Base-by-base conservation (phyloP, 805 yeast genomes). In the Metschnikowia continentalis region DNA sequence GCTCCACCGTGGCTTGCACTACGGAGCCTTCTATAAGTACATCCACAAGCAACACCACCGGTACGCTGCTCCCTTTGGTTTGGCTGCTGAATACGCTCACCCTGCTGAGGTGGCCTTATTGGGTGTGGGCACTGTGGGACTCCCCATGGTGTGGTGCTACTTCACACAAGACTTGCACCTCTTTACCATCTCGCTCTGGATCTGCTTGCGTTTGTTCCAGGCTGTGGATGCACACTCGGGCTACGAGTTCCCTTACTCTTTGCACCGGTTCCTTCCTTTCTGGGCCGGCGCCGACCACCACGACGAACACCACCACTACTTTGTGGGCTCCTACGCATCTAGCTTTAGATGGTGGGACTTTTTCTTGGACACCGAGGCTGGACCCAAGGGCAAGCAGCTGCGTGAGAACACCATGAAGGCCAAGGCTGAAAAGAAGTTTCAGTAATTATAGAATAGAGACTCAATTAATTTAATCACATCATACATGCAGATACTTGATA, bases 331-430 rank as follows among this genome's bases (percentile, higher is more conserved):
- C 71, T 92, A 90, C 69, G 94, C 97, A 30, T 87, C 96, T 42
- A 83, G 91, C 35, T 94, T 92, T 81, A 85, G 97, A 74, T 88
- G 96, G 89, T 90, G 96, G 95, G 99, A 92, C 73, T 87, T 74
- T 71, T 66, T 83, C 56, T 75, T 92, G 60, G 85, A 86, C 67
- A 91, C 99, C n/a, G 95, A 89, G 71, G 88, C 92, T 58, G 96
- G 96, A 54, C 84, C 84, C 46, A 82, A 82, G 62, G 95, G 92
- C 37, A 87, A 84, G 69, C 76, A 77, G 23, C 80, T 79, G 55
- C 81, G 96, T 75, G 95, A 87, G 69, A 76, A 67, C 54, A 80
- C 78, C 65, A 78, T 79, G 82, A 81, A 74, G 61, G 65, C 61
- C 61, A 79, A 67, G 63, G 83, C 86, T 59, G 82, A 83, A 61